Evolutionary conservation across 805 yeast species (phyloP).

Genomic region (Cyberlindnera xylosilytica): DNA sequence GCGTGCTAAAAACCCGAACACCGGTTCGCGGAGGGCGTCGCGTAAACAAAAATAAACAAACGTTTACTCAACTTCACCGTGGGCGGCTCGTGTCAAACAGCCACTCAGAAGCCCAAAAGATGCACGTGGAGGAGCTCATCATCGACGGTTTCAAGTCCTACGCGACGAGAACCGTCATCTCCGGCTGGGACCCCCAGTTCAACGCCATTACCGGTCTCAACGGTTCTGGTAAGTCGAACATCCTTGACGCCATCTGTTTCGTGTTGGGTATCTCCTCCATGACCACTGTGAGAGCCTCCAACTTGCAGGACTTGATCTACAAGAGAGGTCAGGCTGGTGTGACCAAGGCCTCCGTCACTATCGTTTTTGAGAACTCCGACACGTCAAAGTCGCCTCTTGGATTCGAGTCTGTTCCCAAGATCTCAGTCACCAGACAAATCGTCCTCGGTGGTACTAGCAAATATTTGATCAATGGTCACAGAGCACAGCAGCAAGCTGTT

Average conservation of each 20-base stretch:
- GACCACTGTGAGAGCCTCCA: constrained; percentile 93
- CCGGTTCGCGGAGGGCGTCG: no score
- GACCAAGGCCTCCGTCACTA: constrained; percentile 93
- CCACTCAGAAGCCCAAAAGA: constrained; percentile 2
- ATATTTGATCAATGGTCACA: constrained; percentile 90
- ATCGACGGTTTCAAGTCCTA: constrained; percentile 98
- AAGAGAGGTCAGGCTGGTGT: constrained; percentile 98
- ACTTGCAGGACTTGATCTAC: constrained; percentile 88
- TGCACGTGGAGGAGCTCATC: constrained; percentile 83
- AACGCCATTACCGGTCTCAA: constrained; percentile 97
- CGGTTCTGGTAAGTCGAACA: constrained; percentile 97
- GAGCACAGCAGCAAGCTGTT: constrained; percentile 93
- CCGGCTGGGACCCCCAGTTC: constrained; percentile 94
- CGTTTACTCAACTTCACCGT: constrained; percentile 1
- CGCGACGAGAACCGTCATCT: constrained; percentile 92
- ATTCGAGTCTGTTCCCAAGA: constrained; percentile 70
- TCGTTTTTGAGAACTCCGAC: constrained; percentile 88
- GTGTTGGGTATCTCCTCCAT: constrained; percentile 95
- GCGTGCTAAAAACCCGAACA: no score
- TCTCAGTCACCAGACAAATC: constrained; percentile 89
- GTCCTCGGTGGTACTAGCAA: constrained; percentile 89
- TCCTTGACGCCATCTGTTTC: constrained; percentile 94
- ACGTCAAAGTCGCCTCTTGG: constrained; percentile 79
- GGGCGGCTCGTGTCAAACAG: neutral
- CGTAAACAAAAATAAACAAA: constrained; percentile 16